A percentile compares a stretch with the other conserved stretches of the same genome.
These are phyloP conservation scores for Plasmodium vivax DNA, from an alignment of 169 alveolate genomes.

Conservation along the genomic window DNA sequence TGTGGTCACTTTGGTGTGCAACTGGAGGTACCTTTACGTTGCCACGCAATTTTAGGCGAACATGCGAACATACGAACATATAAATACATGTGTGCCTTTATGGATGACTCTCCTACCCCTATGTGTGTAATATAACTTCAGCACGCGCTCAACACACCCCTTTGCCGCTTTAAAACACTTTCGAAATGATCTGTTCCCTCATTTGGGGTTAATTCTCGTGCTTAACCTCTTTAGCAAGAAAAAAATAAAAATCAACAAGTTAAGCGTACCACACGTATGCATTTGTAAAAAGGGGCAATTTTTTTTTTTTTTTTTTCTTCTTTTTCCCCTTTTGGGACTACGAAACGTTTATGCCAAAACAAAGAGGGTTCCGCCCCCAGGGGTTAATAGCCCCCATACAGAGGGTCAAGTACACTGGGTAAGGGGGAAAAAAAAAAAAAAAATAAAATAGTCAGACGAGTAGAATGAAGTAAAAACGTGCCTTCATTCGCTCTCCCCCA, in stretches of 20 bases:
- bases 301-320: slow-evolving; percentile 6
- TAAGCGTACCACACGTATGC: neutral
- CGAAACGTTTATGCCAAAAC: slow-evolving; percentile 63
- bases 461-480: neutral
- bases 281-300: neutral
- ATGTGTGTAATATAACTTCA: neutral
- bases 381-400: slow-evolving; percentile 76
- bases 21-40: neutral
- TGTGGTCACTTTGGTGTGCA: neutral
- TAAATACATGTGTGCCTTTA: neutral
- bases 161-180: neutral
- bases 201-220: neutral
- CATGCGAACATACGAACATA: neutral
- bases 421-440: slow-evolving; percentile 7
- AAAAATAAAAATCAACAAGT: neutral
- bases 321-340: neutral
- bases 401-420: slow-evolving; percentile 72
- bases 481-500: neutral
- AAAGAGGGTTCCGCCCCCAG: slow-evolving; percentile 75
- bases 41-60: neutral
- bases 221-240: neutral
- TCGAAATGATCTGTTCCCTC: neutral
- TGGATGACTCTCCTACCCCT: neutral
- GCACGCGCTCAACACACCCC: neutral
- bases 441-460: neutral